A percentile compares a stretch with the other conserved stretches of the same genome.
phyloP scores from a whole-genome alignment of 1,139 yeast species.

The Taphrina confusa region DNA sequence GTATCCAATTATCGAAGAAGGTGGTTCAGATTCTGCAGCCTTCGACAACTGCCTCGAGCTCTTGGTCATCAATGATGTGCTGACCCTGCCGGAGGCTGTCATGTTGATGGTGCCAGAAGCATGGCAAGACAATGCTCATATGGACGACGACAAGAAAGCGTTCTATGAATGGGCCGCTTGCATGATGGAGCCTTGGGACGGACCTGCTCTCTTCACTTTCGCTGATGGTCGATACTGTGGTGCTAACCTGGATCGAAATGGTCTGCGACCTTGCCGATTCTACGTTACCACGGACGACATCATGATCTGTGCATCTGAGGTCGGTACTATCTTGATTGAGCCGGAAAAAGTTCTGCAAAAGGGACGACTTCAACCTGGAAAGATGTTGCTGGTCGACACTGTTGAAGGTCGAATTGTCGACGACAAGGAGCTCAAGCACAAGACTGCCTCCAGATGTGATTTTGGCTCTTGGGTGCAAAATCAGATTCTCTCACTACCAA shows the following conservation, averaged over 20 bases:
- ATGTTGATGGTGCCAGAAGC: conserved; percentile 98
- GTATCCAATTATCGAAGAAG: conserved; percentile 95
- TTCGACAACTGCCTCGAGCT: conserved; percentile 93
- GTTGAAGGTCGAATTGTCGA: conserved; percentile 90
- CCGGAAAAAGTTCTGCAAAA: conserved; percentile 80
- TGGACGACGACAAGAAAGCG: conserved; percentile 89
- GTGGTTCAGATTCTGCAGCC: conserved; percentile 99
- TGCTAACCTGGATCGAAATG: conserved; percentile 95
- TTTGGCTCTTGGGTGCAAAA: conserved; percentile 92
- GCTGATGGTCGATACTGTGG: conserved; percentile 98
- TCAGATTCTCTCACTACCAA: conserved; percentile 79
- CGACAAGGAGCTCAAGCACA: conserved; percentile 78
- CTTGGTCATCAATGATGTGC: conserved; percentile 84
- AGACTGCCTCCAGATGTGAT: conserved; percentile 82
- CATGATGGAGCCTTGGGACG: conserved; percentile 99
- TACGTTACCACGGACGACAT: conserved; percentile 92
- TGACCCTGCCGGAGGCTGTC: conserved; percentile 93
- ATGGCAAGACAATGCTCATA: conserved; percentile 80
- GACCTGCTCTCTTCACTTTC: conserved; percentile 94
- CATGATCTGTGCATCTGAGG: conserved; percentile 97
- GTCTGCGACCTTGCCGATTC: conserved; percentile 96
- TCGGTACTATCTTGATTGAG: conserved; percentile 89
- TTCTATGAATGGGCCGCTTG: conserved; percentile 99
- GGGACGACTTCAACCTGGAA: conserved; percentile 95
- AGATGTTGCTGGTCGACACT: conserved; percentile 93